Evolutionary conservation across 2,329 filamentous ascomycete species (phyloP).

Genomic region (Zarea fungicola): DNA sequence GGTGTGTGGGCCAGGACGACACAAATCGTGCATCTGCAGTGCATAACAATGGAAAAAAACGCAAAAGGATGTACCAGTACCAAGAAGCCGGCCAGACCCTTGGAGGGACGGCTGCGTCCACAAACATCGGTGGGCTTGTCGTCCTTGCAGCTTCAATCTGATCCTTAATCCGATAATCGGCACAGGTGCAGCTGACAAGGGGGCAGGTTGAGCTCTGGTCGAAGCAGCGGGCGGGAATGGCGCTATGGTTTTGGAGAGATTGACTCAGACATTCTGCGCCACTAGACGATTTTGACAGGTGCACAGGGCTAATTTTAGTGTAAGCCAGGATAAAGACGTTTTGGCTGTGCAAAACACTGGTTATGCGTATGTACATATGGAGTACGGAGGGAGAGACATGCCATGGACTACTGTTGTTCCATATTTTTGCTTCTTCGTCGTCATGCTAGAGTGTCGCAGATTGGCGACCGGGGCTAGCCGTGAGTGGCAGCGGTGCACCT

Average conservation of each 20-base stretch:
- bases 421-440: not conserved
- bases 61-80: not conserved
- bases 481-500: not conserved
- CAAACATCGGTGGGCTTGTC: not conserved
- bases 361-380: too few relatives aligned
- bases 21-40: not conserved
- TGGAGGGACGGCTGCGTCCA: slow-evolving; percentile 6
- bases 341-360: too few relatives aligned
- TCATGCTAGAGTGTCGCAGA: not conserved
- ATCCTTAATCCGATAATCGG: slow-evolving; percentile 9
- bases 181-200: slow-evolving; percentile 6
- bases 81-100: slow-evolving; percentile 1
- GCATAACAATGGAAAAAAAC: slow-evolving; percentile 1
- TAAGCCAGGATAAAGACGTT: too few relatives aligned
- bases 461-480: slow-evolving; percentile 6
- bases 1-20: slow-evolving; percentile 12
- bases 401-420: not conserved
- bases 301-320: slow-evolving; percentile 1
- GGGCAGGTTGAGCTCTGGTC: slow-evolving; percentile 3
- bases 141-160: slow-evolving; percentile 6
- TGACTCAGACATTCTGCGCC: slow-evolving; percentile 13
- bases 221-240: slow-evolving; percentile 6
- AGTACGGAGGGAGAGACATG: too few relatives aligned
- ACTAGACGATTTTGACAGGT: slow-evolving; percentile 13
- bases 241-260: slow-evolving; percentile 12